A percentile compares a stretch with the other conserved stretches of the same genome.
phyloP scores from a whole-genome alignment of 2,329 filamentous ascomycete genomes.

The Fusarium sp. region DNA sequence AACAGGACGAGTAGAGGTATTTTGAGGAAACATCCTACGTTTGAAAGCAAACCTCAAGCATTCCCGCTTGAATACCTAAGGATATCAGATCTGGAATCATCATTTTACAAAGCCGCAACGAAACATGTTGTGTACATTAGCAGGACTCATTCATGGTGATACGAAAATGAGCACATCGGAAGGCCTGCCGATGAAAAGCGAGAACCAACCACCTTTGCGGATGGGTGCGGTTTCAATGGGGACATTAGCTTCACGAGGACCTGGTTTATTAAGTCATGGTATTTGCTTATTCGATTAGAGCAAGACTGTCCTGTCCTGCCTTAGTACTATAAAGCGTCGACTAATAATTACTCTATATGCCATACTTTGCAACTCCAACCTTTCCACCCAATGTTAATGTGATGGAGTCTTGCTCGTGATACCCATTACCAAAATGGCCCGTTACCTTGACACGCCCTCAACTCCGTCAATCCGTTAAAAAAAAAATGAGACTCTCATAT shows the following conservation, averaged over 20 bases:
- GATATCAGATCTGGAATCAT: not conserved
- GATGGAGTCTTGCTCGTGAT: slow-evolving; percentile 43
- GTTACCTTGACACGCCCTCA: slow-evolving; percentile 38
- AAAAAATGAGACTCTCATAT: slow-evolving; percentile 17
- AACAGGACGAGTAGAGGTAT: slow-evolving; percentile 14
- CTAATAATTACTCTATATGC: slow-evolving; percentile 44
- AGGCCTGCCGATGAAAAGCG: not conserved
- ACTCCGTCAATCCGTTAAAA: slow-evolving; percentile 41
- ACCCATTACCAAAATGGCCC: slow-evolving; percentile 40
- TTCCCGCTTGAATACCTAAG: slow-evolving; percentile 5
- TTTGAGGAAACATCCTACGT: slow-evolving; percentile 27
- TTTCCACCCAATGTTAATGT: slow-evolving; percentile 13
- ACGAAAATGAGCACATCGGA: not conserved
- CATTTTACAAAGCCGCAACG: not conserved
- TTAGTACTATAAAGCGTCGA: slow-evolving; percentile 35
- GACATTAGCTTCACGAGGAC: not conserved
- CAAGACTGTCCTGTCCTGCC: slow-evolving; percentile 39
- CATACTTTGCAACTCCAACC: slow-evolving; percentile 27
- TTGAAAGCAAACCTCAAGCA: slow-evolving; percentile 20
- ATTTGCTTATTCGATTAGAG: slow-evolving; percentile 34
- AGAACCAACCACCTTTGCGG: not conserved
- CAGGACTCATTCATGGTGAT: not conserved
- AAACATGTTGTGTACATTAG: not conserved
- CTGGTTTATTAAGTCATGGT: slow-evolving; percentile 17
- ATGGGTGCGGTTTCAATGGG: too few species aligned